Conservation (phyloP, 495 filamentous ascomycete species). For the Penicillium odoratum region DNA sequence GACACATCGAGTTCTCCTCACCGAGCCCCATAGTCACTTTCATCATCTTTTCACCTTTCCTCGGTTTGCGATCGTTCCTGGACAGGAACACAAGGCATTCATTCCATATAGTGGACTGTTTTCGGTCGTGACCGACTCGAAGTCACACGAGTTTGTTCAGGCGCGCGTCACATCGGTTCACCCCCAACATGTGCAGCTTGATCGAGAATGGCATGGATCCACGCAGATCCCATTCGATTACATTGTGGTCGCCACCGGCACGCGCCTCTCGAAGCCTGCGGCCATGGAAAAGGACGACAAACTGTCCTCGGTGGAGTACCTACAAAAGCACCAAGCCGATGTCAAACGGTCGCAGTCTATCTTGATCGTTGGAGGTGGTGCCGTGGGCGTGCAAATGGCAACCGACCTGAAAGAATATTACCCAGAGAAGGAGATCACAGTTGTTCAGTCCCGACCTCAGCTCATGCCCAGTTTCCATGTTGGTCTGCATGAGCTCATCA, state of each 20-base stretch:
- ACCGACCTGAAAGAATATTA: conserved; percentile 59
- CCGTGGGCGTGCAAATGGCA: conserved; percentile 61
- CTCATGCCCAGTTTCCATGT: conserved; percentile 56
- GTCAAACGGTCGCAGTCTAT: conserved; percentile 44
- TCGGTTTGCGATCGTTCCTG: conserved; percentile 49
- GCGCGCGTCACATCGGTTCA: conserved; percentile 46
- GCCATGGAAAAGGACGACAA: conserved; percentile 51
- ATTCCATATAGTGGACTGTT: conserved; percentile 51
- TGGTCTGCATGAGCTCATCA: conserved; percentile 48
- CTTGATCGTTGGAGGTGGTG: conserved; percentile 60
- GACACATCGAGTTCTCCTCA: conserved; percentile 43
- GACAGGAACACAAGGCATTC: conserved; percentile 57
- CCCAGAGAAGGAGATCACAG: conserved; percentile 55
- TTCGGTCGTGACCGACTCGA: conserved; percentile 28
- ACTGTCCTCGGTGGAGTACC: conserved; percentile 36
- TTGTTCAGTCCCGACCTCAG: conserved; percentile 56
- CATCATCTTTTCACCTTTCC: conserved; percentile 57
- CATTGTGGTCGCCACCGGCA: conserved; percentile 50
- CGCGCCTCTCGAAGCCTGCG: conserved; percentile 44
- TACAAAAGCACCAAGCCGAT: conserved; percentile 39
- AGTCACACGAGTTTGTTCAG: conserved; percentile 39
- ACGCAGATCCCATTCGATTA: conserved; percentile 47
- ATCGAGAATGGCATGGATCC: conserved; percentile 48
- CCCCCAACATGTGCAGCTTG: conserved; percentile 38
- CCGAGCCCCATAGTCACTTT: conserved; percentile 54